Evolutionary conservation across 169 alveolate genomes (phyloP).

Genomic region (Blepharisma undulans): DNA sequence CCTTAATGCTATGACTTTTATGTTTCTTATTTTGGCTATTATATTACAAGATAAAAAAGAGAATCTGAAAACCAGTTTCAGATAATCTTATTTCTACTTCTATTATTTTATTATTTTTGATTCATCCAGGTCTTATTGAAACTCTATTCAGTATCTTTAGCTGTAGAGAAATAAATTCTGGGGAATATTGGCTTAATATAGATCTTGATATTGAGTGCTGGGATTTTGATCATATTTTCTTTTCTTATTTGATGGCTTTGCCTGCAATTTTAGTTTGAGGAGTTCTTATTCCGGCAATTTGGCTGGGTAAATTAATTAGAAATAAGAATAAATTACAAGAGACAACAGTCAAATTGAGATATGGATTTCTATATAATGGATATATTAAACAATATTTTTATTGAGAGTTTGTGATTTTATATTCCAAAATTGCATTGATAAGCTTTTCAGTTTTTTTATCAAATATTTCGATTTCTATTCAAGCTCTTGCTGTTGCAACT

Average conservation of each 20-base stretch:
- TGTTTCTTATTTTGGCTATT: slow-evolving; percentile 20
- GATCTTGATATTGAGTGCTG: slow-evolving; percentile 36
- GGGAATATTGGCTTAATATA: not conserved
- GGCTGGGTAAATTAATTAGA: not conserved
- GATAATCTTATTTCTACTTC: slow-evolving; percentile 41
- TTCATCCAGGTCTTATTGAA: slow-evolving; percentile 46
- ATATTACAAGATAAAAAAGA: not conserved
- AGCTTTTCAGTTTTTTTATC: slow-evolving; percentile 38
- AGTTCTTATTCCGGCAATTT: slow-evolving; percentile 49
- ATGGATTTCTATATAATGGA: slow-evolving; percentile 54
- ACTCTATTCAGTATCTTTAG: not conserved
- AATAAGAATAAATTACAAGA: not conserved
- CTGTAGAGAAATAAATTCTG: slow-evolving; percentile 41
- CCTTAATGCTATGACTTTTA: not conserved
- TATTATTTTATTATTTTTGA: slow-evolving; percentile 51
- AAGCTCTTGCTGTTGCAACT: not conserved
- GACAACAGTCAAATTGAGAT: slow-evolving; percentile 4
- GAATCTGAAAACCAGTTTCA: no score
- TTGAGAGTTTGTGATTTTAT: slow-evolving; percentile 57
- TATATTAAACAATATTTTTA: slow-evolving; percentile 39
- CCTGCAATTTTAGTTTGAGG: slow-evolving; percentile 58
- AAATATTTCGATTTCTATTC: not conserved
- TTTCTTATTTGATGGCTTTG: slow-evolving; percentile 39
- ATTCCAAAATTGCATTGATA: slow-evolving; percentile 44
- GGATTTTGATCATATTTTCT: not conserved